Evolutionary conservation across 2,329 filamentous ascomycete genomes (phyloP).

Genomic region (Venturia effusa): DNA sequence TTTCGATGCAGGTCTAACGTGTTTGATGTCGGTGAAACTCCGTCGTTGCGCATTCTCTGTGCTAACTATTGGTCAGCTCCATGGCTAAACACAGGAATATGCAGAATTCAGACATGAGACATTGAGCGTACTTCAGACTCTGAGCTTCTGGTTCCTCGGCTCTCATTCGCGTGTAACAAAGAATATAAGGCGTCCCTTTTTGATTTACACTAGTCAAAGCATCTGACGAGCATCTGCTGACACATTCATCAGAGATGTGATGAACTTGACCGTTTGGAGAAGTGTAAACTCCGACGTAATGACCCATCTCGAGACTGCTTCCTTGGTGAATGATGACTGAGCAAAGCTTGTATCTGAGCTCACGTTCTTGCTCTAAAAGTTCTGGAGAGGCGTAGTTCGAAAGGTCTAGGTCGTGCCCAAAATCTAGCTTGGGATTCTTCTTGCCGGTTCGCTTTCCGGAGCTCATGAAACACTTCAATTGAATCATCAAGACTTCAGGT

Average conservation of each 20-base stretch:
- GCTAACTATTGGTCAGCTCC: not conserved
- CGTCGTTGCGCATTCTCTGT: not conserved
- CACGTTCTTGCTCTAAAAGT: not conserved
- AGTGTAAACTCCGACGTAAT: not conserved
- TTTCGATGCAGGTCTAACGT: not conserved
- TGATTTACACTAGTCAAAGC: not conserved
- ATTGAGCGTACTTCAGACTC: not conserved
- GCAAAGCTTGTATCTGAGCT: not conserved
- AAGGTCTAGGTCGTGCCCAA: not conserved
- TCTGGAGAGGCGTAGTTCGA: not conserved
- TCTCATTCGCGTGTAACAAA: not conserved
- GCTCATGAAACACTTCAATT: not conserved
- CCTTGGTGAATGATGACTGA: slow-evolving; percentile 1
- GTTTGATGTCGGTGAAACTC: not conserved
- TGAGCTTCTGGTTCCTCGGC: not conserved
- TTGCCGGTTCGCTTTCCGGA: not conserved
- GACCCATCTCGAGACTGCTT: not conserved
- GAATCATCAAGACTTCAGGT: slow-evolving; percentile 1
- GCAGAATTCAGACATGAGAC: not conserved
- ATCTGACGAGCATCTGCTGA: not conserved
- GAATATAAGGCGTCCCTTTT: slow-evolving; percentile 1
- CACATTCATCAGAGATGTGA: not conserved
- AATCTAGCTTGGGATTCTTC: not conserved
- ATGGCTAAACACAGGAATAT: not conserved
- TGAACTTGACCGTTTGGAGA: not conserved